Percentiles rank a stretch among this genome's conserved stretches.
Conservation (phyloP, 306 rosid species). For the Gillenia trifoliata region DNA sequence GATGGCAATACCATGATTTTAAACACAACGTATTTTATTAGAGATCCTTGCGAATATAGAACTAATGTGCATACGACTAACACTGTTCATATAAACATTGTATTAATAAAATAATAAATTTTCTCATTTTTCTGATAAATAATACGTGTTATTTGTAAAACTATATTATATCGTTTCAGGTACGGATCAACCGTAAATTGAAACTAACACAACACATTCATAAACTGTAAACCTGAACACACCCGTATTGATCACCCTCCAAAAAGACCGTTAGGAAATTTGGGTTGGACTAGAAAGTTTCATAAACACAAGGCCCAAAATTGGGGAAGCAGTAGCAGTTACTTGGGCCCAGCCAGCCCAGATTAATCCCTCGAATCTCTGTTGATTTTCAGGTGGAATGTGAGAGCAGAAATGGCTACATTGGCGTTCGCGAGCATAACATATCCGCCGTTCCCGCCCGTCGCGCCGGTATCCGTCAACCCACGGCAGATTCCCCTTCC, state of each 20-base stretch:
- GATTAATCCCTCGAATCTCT: background rate
- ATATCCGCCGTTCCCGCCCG: slow-evolving; percentile 31
- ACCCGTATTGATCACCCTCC: background rate
- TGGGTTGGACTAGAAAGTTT: background rate
- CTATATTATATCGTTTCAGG: too few relatives aligned
- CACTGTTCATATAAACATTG: too few relatives aligned
- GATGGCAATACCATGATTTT: background rate
- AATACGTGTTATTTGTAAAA: too few relatives aligned
- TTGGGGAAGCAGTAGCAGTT: background rate
- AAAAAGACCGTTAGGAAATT: background rate
- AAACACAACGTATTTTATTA: fast-evolving
- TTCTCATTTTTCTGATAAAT: too few relatives aligned
- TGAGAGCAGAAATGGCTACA: slow-evolving; percentile 41
- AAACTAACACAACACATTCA: too few relatives aligned
- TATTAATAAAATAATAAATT: too few relatives aligned
- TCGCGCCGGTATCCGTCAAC: slow-evolving; percentile 13
- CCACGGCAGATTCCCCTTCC: slow-evolving; percentile 9
- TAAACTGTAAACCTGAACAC: too few relatives aligned
- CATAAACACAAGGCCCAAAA: background rate
- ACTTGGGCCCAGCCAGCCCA: background rate
- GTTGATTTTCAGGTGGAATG: background rate
- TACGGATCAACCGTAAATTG: too few relatives aligned
- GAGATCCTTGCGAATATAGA: too few relatives aligned
- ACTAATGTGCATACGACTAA: too few relatives aligned
- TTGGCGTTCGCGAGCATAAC: slow-evolving; percentile 35